Percentiles rank a stretch among this genome's conserved stretches.
phyloP scores from a whole-genome alignment of 179 eudicot species.

The Monotropa hypopitys region DNA sequence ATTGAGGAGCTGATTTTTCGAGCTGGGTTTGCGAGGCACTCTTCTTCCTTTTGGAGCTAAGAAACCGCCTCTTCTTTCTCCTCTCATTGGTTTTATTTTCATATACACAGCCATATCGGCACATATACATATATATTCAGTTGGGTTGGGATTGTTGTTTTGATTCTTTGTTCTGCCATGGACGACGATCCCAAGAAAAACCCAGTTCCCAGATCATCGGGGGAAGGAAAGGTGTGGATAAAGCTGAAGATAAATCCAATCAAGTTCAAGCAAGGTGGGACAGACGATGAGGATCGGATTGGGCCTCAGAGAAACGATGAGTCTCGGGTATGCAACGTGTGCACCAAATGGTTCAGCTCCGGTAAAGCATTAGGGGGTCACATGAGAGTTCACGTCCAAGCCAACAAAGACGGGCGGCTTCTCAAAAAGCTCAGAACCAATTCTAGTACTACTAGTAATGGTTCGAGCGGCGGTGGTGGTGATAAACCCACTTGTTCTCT shows the following conservation, averaged over 20 bases:
- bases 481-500: slow-evolving; percentile 16
- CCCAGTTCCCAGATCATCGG: neutral
- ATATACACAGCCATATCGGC: neutral
- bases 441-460: neutral
- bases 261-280: neutral
- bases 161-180: slow-evolving; percentile 10
- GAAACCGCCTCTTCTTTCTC: neutral
- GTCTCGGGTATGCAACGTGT: slow-evolving; percentile 17
- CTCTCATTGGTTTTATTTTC: neutral
- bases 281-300: neutral
- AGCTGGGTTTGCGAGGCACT: neutral
- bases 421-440: slow-evolving; percentile 9
- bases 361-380: slow-evolving; percentile 42
- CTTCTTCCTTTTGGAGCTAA: slow-evolving; percentile 16
- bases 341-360: slow-evolving; percentile 24
- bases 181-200: neutral
- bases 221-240: slow-evolving; percentile 13
- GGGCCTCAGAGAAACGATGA: neutral
- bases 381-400: slow-evolving; percentile 32
- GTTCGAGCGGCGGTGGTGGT: neutral
- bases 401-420: neutral
- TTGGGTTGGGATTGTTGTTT: neutral
- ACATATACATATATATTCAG: neutral
- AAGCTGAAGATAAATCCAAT: slow-evolving; percentile 14
- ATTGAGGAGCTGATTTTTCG: neutral